Evolutionary conservation across 352 stramenopile genomes (phyloP).

Genomic region (Thalassiosira oceanica): DNA sequence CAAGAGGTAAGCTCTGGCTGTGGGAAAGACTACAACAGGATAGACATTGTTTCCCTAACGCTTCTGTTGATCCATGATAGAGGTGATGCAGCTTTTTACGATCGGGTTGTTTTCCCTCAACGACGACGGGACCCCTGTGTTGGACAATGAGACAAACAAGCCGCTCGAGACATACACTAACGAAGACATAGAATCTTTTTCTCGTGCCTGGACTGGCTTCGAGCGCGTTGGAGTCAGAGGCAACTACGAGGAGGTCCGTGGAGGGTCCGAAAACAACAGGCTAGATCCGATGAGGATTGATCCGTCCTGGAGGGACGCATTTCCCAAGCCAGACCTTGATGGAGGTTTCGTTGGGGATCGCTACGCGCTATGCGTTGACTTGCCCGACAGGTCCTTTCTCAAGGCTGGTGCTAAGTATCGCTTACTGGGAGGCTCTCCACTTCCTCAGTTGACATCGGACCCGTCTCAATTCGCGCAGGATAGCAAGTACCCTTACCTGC

Average conservation of each 20-base stretch:
- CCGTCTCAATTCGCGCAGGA: slow-evolving; percentile 17
- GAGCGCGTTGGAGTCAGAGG: background rate
- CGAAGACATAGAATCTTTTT: slow-evolving; percentile 75
- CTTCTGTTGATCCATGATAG: too few species aligned
- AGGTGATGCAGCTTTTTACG: slow-evolving; percentile 75
- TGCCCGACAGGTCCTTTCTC: slow-evolving; percentile 57
- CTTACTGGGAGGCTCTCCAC: slow-evolving; percentile 37
- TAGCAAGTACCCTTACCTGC: background rate
- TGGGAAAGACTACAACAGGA: too few species aligned
- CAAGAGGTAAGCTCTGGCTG: too few species aligned
- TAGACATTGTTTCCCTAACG: too few species aligned
- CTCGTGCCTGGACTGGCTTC: slow-evolving; percentile 64
- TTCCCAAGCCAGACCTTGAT: slow-evolving; percentile 68
- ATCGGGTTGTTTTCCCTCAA: slow-evolving; percentile 69
- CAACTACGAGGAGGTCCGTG: slow-evolving; percentile 1
- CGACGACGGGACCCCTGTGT: slow-evolving; percentile 58
- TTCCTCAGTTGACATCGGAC: slow-evolving; percentile 52
- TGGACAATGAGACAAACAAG: slow-evolving; percentile 49
- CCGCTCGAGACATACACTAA: slow-evolving; percentile 66
- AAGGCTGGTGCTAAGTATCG: slow-evolving; percentile 50
- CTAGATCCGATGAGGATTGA: slow-evolving; percentile 75
- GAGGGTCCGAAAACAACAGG: slow-evolving; percentile 47
- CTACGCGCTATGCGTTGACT: slow-evolving; percentile 25
- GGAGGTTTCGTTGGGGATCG: slow-evolving; percentile 67
- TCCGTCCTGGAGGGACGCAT: slow-evolving; percentile 60